Conservation (phyloP, 2,329 filamentous ascomycete genomes). For the Mollisia scopiformis region DNA sequence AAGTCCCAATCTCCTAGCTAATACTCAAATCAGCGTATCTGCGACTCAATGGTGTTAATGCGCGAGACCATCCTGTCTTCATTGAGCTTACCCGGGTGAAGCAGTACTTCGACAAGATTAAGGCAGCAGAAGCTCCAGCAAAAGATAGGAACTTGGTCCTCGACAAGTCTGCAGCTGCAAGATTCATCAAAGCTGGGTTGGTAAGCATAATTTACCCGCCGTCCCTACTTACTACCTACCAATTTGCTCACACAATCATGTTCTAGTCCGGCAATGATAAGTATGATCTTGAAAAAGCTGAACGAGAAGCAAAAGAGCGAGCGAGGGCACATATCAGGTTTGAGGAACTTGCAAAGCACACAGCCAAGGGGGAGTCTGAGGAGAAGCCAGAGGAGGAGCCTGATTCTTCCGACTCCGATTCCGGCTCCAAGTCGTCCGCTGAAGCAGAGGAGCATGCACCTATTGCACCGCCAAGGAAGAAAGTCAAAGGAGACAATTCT, state of each 20-base stretch:
- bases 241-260: too few relatives aligned
- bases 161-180: conserved; percentile 76
- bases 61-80: conserved; percentile 84
- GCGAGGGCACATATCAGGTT: conserved; percentile 52
- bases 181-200: conserved; percentile 82
- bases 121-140: conserved; percentile 66
- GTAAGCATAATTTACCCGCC: conserved; percentile 48
- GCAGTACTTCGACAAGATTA: conserved; percentile 93
- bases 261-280: conserved; percentile 47
- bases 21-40: conserved; percentile 62
- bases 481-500: conserved; percentile 18
- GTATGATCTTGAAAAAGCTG: conserved; percentile 51
- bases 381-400: conserved; percentile 14
- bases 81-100: conserved; percentile 83
- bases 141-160: conserved; percentile 48
- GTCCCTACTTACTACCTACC: conserved; percentile 19
- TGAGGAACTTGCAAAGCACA: conserved; percentile 41
- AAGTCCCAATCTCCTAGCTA: conserved; percentile 7
- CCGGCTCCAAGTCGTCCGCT: conserved; percentile 15
- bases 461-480: conserved; percentile 28
- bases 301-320: conserved; percentile 52
- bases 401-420: conserved; percentile 24
- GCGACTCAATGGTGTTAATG: conserved; percentile 76
- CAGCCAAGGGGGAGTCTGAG: conserved; percentile 32
- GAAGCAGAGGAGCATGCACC: conserved; percentile 6